phyloP scores from a whole-genome alignment of 2,329 filamentous ascomycete genomes.

The Paracorniculantispora psalliotae region DNA sequence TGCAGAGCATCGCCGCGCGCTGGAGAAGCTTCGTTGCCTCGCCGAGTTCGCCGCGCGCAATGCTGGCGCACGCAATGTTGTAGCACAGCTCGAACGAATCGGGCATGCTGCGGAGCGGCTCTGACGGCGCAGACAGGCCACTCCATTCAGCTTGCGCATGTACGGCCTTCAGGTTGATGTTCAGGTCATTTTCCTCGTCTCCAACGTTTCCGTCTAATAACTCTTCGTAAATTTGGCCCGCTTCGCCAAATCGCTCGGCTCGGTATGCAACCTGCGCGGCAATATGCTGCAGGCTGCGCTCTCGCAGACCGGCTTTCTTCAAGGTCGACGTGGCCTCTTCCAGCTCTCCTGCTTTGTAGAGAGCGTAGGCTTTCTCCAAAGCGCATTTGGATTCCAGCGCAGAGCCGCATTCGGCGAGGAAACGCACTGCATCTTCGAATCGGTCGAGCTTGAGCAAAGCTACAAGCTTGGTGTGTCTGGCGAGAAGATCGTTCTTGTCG shows the following conservation, averaged over 20 bases:
- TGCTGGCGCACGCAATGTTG: constrained; percentile 69
- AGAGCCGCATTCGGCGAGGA: constrained; percentile 59
- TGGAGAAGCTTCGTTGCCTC: constrained; percentile 64
- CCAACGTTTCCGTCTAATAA: constrained; percentile 45
- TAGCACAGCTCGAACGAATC: constrained; percentile 79
- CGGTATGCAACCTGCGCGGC: constrained; percentile 69
- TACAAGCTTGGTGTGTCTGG: constrained; percentile 65
- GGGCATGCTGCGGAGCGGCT: constrained; percentile 54
- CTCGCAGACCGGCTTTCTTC: constrained; percentile 25
- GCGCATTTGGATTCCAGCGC: constrained; percentile 55
- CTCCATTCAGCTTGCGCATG: constrained; percentile 70
- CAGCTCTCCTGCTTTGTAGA: constrained; percentile 73
- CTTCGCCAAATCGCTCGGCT: constrained; percentile 65
- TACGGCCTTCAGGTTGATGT: constrained; percentile 69
- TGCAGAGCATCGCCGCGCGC: constrained; percentile 65
- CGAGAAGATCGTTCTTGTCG: constrained; percentile 53
- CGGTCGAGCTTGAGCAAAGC: constrained; percentile 78
- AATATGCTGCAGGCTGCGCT: constrained; percentile 45
- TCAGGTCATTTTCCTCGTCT: constrained; percentile 68
- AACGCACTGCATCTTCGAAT: constrained; percentile 69
- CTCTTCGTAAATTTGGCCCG: constrained; percentile 57
- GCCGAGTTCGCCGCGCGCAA: constrained; percentile 62
- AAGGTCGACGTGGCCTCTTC: constrained; percentile 54
- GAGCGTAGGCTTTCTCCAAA: constrained; percentile 73
- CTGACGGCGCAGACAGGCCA: constrained; percentile 38